Base-by-base conservation (phyloP, 1,284 basidiomycete genomes). In the Mycena sp. region DNA sequence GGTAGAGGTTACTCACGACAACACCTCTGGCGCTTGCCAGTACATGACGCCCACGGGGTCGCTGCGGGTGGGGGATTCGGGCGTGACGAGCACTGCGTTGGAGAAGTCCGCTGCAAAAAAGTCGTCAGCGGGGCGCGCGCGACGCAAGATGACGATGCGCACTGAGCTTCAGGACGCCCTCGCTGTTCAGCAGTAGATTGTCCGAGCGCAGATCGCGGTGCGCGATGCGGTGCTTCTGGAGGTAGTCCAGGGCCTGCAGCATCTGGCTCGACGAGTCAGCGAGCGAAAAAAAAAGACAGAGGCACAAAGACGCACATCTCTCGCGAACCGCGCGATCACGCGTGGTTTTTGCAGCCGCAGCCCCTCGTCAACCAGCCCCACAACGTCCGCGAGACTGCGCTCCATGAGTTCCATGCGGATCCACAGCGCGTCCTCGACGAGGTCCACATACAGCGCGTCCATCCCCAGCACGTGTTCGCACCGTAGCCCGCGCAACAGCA, bases 351-450 rank as follows among this genome's bases (percentile, higher is more conserved):
- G 81, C 53, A 92, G 65, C 67, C 84, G 78, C 37, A 91, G 74
- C 0, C 89, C 89, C 57, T 85, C 81, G 25, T 79, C 83, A 4
- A 85, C 83, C 29, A 92, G 73, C 28, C 80, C 84, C 23, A 93
- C 81, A 35, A 93, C 82, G 73, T 94, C 92, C 67, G 92, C 91
- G 64, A 94, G 77, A 71, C 91, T 93, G 64, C 91, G 81, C 71
- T 93, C 91, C 92, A 93, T 93, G 29, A 93, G 83, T 72, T 93
- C 91, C 92, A 94, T 94, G 63, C 88, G 80, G 53, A 94, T 87
- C 92, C 92, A 94, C 44, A 94, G 75, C 61, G 86, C 83, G 69
- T 89, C 87, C 57, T 88, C 88, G 30, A 79, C 78, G 11, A 87
- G 72, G 69, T 89, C 86, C 23, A 91, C 87, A 73, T 91, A 92